Evolutionary conservation across 495 filamentous ascomycete genomes (phyloP).

Genomic region (Alectoria sarmentosa): DNA sequence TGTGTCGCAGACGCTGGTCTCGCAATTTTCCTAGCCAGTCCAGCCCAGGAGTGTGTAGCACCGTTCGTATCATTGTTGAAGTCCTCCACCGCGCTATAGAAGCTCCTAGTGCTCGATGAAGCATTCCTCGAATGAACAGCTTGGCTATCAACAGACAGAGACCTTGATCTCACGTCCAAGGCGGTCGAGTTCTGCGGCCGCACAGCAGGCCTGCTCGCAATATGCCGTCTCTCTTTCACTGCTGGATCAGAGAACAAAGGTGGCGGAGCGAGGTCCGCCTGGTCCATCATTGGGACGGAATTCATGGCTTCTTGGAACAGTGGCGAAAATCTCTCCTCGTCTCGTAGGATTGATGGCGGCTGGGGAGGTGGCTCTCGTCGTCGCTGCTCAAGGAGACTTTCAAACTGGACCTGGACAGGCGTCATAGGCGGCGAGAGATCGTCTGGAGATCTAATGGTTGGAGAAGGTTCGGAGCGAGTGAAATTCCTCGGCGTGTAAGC

Average conservation of each 20-base stretch:
- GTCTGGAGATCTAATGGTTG: constrained; percentile 9
- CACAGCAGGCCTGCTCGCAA: not conserved
- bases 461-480: constrained; percentile 20
- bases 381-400: constrained; percentile 18
- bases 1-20: constrained; percentile 10
- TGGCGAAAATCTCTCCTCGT: constrained; percentile 25
- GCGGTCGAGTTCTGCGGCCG: not conserved
- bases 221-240: not conserved
- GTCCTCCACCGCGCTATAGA: constrained; percentile 19
- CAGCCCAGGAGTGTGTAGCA: constrained; percentile 12
- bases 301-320: constrained; percentile 29
- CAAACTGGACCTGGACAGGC: constrained; percentile 24
- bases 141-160: constrained; percentile 1
- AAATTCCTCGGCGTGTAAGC: constrained; percentile 14
- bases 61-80: not conserved
- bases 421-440: constrained; percentile 21
- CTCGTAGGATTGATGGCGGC: constrained; percentile 6
- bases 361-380: not conserved
- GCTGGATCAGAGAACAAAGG: not conserved
- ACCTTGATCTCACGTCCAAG: constrained; percentile 5
- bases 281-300: constrained; percentile 24
- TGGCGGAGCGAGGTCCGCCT: constrained; percentile 13
- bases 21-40: constrained; percentile 20
- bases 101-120: constrained; percentile 17
- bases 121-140: constrained; percentile 2